These are phyloP conservation scores for Lycium barbarum DNA, from an alignment of 257 asterid species.

Conservation along the genomic window DNA sequence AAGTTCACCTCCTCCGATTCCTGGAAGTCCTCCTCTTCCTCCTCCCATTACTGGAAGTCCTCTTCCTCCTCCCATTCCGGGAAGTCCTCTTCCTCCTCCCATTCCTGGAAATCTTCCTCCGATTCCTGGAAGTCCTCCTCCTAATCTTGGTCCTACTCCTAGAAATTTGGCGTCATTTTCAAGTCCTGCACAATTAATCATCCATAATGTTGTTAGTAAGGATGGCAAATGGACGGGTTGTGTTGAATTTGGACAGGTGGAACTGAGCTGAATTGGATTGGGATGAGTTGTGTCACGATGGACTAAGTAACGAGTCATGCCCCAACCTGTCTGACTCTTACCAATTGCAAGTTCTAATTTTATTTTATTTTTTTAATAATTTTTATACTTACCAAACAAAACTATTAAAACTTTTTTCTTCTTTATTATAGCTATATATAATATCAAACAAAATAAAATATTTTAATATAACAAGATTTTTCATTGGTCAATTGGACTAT, in stretches of 20 bases:
- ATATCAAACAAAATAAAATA: background rate
- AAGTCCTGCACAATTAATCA: background rate
- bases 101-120: background rate
- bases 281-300: too few species aligned
- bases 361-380: too few species aligned
- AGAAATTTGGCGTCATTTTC: background rate
- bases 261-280: too few species aligned
- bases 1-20: background rate
- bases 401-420: background rate
- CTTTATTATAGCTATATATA: background rate
- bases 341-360: too few species aligned
- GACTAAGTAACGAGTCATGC: too few species aligned
- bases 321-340: too few species aligned
- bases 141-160: too few species aligned
- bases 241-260: too few species aligned
- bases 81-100: background rate
- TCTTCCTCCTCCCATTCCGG: background rate
- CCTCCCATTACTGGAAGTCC: background rate
- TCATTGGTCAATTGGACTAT: background rate
- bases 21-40: fast-evolving
- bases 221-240: too few species aligned
- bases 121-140: background rate
- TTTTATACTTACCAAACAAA: background rate
- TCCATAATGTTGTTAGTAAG: background rate
- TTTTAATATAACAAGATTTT: too few species aligned